These are phyloP conservation scores for Podila clonocystis DNA, from an alignment of 192 early-diverging fungal species.

Conservation along the genomic window DNA sequence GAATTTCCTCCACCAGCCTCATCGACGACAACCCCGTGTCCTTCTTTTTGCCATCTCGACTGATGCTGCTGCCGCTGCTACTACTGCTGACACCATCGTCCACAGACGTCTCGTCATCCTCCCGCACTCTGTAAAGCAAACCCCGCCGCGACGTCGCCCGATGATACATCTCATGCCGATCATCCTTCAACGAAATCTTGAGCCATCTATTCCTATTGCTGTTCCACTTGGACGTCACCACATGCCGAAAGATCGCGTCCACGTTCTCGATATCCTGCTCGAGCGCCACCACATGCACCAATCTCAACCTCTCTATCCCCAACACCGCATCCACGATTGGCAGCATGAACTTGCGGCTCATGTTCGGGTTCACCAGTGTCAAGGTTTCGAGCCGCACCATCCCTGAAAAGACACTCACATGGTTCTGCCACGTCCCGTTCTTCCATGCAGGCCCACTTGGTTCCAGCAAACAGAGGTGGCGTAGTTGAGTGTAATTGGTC, in stretches of 20 bases:
- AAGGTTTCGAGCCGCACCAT: conserved; percentile 17
- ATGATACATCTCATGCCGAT: not conserved
- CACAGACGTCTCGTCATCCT: too few species aligned
- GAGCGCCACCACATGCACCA: conserved; percentile 13
- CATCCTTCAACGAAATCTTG: conserved; percentile 19
- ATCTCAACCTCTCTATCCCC: not conserved
- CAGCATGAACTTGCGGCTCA: conserved; percentile 15
- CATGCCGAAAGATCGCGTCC: conserved; percentile 13
- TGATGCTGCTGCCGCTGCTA: too few species aligned
- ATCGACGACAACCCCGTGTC: too few species aligned
- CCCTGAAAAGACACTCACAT: conserved; percentile 7
- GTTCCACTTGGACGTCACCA: conserved; percentile 18
- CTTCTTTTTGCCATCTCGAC: too few species aligned
- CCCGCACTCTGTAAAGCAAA: too few species aligned
- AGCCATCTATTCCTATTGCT: not conserved
- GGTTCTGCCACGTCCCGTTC: conserved; percentile 33
- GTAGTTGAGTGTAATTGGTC: conserved; percentile 4
- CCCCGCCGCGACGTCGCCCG: too few species aligned
- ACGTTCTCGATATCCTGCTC: conserved; percentile 15
- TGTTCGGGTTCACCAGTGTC: conserved; percentile 28
- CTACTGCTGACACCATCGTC: too few species aligned
- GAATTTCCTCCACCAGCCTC: too few species aligned
- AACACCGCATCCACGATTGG: conserved; percentile 24
- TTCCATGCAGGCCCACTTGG: conserved; percentile 32
- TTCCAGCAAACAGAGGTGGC: conserved; percentile 19